These are phyloP conservation scores for Penicillium sp. DNA, from an alignment of 2,329 filamentous ascomycete genomes.

Conservation along the genomic window DNA sequence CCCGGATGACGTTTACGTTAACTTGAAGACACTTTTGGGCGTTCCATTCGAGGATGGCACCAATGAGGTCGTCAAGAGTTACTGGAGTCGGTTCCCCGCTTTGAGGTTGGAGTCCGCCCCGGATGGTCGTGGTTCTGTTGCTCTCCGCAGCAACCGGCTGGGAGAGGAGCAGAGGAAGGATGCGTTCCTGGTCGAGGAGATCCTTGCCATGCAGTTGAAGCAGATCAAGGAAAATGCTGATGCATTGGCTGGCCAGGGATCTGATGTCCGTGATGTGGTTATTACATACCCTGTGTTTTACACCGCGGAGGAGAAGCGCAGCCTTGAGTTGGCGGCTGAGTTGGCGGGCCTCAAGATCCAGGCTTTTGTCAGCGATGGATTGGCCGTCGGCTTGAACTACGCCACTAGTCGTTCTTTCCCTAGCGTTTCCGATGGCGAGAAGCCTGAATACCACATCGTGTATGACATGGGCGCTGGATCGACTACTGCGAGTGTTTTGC, in stretches of 20 bases:
- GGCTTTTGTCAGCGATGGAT: constrained; percentile 79
- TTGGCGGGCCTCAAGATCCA: constrained; percentile 85
- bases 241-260: constrained; percentile 71
- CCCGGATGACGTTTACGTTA: constrained; percentile 90
- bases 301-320: constrained; percentile 83
- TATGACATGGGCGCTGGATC: constrained; percentile 98
- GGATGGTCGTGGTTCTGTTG: constrained; percentile 64
- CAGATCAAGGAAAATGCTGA: constrained; percentile 89
- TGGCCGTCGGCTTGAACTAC: constrained; percentile 93
- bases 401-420: constrained; percentile 89
- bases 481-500: constrained; percentile 82
- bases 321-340: constrained; percentile 78
- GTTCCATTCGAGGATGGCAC: constrained; percentile 51
- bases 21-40: constrained; percentile 88
- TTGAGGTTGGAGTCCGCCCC: constrained; percentile 62
- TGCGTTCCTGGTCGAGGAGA: constrained; percentile 77
- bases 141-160: constrained; percentile 76
- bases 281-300: constrained; percentile 90
- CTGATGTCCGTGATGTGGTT: constrained; percentile 74
- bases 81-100: constrained; percentile 73
- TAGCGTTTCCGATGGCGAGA: constrained; percentile 74
- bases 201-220: constrained; percentile 93
- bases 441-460: constrained; percentile 87
- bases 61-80: constrained; percentile 62
- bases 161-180: constrained; percentile 62